These are phyloP conservation scores for Hypocreales sp. DNA, from an alignment of 2,329 filamentous ascomycete genomes.

Conservation along the genomic window DNA sequence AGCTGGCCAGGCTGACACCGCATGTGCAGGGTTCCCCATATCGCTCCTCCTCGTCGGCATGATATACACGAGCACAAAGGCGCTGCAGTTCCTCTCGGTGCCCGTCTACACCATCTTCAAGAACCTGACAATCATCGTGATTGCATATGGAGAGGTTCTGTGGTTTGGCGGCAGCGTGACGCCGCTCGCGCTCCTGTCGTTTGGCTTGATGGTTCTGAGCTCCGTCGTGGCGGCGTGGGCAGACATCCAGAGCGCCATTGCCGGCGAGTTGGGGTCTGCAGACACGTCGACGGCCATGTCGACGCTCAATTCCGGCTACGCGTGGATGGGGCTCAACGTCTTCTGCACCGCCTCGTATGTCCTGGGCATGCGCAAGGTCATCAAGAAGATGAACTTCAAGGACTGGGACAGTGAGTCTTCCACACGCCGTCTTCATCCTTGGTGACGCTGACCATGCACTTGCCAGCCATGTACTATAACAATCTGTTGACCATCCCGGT, in stretches of 20 bases:
- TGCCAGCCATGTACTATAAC: constrained; percentile 96
- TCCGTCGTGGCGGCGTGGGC: constrained; percentile 94
- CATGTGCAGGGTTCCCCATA: constrained; percentile 86
- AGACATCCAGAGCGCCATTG: constrained; percentile 68
- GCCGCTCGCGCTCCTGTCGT: constrained; percentile 75
- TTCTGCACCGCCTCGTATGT: constrained; percentile 85
- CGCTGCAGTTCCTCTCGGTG: constrained; percentile 89
- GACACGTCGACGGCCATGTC: constrained; percentile 63
- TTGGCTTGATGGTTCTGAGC: constrained; percentile 91
- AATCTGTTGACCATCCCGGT: constrained; percentile 94
- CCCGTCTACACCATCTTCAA: constrained; percentile 99
- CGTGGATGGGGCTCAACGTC: constrained; percentile 97
- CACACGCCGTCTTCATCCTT: no score
- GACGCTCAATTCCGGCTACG: constrained; percentile 84
- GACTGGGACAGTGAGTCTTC: constrained; percentile 88
- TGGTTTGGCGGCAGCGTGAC: constrained; percentile 95
- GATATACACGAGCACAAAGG: constrained; percentile 97
- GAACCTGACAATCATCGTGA: constrained; percentile 96
- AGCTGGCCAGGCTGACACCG: constrained; percentile 1
- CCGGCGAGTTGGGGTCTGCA: constrained; percentile 33
- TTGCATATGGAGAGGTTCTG: constrained; percentile 93
- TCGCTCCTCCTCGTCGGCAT: constrained; percentile 92
- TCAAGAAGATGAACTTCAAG: constrained; percentile 99
- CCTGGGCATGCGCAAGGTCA: constrained; percentile 90
- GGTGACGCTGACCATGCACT: no score